Base-by-base conservation (phyloP, 2,329 filamentous ascomycete genomes). In the Verticillium longisporum region DNA sequence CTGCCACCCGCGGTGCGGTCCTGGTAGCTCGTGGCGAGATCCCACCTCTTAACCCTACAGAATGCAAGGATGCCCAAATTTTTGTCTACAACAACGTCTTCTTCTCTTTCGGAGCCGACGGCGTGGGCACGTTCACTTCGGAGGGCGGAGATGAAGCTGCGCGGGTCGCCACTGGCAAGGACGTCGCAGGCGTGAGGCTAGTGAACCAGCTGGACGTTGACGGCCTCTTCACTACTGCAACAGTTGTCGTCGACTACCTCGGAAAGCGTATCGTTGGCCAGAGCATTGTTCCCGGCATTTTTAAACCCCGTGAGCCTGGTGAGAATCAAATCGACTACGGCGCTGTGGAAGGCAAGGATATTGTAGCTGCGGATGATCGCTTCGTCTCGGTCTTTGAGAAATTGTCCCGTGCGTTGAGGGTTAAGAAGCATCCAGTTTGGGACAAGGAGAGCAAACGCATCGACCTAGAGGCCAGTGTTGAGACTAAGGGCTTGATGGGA, bases 81-180 rank as follows among this genome's bases (percentile, higher is more conserved):
- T 99, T 97, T 70, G 94, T 99, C 26, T 97, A 98, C 81, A 98
- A 98, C 82, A 99, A 99, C 77, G 92, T 99, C 67, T 99, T 99
- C 80, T 99, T 97, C 80, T 98, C 95, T 0, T 98, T 97, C 68
- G 95, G 95, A 64, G 94, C 95, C 55, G 95, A 99, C 73, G 96
- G 95, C 59, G 95, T 98, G 55, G 94, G 95, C 54, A 99, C 95
- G 15, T 99, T 99, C 74, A 93, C 92, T 11, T 93, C 90, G 3
- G 95, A 99, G 77, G 95, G 95, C 66, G 95, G 95, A 21, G 94
- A 99, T 67, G 95, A 99, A 77, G 95, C 95, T 66, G 95, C 95
- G 14, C 87, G 94, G 62, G 92, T 98, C 61, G 95, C 96, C 32
- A 97, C 96, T 5, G 94, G 93, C 65, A 99, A 99, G 78, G 95